These are phyloP conservation scores for Fusarium penzigii DNA, from an alignment of 2,329 filamentous ascomycete genomes.

Conservation along the genomic window DNA sequence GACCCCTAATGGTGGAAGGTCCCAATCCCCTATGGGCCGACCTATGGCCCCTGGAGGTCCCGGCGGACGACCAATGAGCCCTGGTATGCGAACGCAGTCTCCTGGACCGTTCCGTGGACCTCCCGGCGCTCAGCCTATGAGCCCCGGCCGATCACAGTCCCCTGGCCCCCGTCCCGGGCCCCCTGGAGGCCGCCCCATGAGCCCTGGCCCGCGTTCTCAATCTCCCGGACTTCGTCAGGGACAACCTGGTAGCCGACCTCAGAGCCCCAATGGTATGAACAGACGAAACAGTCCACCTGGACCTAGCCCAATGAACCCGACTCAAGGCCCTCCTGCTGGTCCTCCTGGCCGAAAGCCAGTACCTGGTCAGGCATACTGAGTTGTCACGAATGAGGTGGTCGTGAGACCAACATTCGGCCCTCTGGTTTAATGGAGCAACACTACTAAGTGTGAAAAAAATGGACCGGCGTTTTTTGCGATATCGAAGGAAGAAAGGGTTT, in stretches of 20 bases:
- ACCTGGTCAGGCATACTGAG: conserved; percentile 53
- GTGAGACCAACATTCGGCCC: conserved; percentile 15
- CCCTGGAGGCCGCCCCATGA: conserved; percentile 39
- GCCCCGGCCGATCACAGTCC: conserved; percentile 33
- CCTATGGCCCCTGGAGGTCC: conserved; percentile 24
- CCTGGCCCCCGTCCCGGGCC: conserved; percentile 14
- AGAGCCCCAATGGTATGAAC: conserved; percentile 43
- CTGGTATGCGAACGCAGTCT: conserved; percentile 35
- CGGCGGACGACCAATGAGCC: conserved; percentile 33
- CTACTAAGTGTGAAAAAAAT: conserved; percentile 26
- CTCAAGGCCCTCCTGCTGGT: conserved; percentile 38
- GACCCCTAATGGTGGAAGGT: conserved; percentile 34
- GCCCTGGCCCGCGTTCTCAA: conserved; percentile 42
- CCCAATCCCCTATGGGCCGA: conserved; percentile 37
- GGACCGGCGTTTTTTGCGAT: conserved; percentile 34
- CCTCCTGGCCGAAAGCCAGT: conserved; percentile 57
- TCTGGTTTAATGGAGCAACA: conserved; percentile 16
- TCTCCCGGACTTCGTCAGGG: conserved; percentile 43
- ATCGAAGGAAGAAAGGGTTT: conserved; percentile 16
- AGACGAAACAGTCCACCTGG: conserved; percentile 47
- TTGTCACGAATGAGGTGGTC: conserved; percentile 1
- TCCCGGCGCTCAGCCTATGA: conserved; percentile 38
- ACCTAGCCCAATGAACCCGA: conserved; percentile 49
- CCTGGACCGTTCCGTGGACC: conserved; percentile 29
- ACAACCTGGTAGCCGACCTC: conserved; percentile 35